A percentile compares a stretch with the other conserved stretches of the same genome.
phyloP scores from a whole-genome alignment of 495 filamentous ascomycete genomes.

The Achaetomiella virescens region DNA sequence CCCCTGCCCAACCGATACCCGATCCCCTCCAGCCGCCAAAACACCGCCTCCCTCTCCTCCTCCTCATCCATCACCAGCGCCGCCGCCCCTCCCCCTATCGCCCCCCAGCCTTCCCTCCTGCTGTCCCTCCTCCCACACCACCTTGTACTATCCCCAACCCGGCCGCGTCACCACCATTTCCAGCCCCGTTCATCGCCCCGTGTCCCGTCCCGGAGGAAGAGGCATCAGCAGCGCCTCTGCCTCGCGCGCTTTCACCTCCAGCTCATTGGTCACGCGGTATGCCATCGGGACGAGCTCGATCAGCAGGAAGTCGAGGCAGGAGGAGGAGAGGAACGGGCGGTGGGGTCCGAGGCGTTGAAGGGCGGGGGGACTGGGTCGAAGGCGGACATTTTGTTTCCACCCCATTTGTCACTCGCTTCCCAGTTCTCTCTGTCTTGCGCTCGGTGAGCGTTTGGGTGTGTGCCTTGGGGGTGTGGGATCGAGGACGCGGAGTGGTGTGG shows the following conservation, averaged over 20 bases:
- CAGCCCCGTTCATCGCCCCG: neutral
- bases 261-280: constrained; percentile 63
- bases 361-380: constrained; percentile 66
- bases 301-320: constrained; percentile 84
- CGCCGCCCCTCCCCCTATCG: constrained; percentile 1
- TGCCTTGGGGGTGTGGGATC: neutral
- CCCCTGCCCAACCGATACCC: constrained; percentile 93
- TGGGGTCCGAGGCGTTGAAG: constrained; percentile 68
- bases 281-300: constrained; percentile 96
- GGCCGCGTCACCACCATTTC: neutral
- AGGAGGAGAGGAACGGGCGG: constrained; percentile 70
- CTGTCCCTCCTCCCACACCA: constrained; percentile 64
- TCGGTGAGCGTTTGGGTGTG: too few relatives aligned
- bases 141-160: constrained; percentile 15
- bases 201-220: constrained; percentile 1
- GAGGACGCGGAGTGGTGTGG: too few relatives aligned
- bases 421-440: neutral
- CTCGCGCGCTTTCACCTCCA: constrained; percentile 36
- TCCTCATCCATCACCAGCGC: constrained; percentile 54
- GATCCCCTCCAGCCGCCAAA: constrained; percentile 72
- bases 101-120: constrained; percentile 40
- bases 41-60: constrained; percentile 72
- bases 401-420: too few relatives aligned
- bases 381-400: constrained; percentile 56
- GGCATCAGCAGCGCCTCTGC: constrained; percentile 3